phyloP scores from a whole-genome alignment of 2,329 filamentous ascomycete species.

The Cadophora malorum region DNA sequence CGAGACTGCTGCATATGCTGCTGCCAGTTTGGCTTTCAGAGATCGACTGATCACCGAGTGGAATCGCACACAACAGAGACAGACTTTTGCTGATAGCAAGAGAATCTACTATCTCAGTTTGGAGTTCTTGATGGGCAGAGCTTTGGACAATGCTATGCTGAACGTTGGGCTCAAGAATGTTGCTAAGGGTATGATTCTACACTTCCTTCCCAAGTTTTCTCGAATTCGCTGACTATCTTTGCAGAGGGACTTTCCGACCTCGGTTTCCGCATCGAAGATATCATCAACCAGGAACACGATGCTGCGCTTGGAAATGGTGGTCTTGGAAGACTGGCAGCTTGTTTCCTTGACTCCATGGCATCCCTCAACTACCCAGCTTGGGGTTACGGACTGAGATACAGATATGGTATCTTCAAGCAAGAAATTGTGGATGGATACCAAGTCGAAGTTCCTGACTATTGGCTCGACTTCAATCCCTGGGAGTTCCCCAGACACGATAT shows the following conservation, averaged over 20 bases:
- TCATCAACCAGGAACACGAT: slow-evolving; percentile 94
- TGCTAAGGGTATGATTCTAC: slow-evolving; percentile 69
- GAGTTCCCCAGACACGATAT: slow-evolving; percentile 97
- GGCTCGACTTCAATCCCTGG: slow-evolving; percentile 99
- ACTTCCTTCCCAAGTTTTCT: neutral
- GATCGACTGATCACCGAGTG: slow-evolving; percentile 93
- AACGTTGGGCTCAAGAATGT: slow-evolving; percentile 89
- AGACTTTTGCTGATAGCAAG: slow-evolving; percentile 90
- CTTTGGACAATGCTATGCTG: slow-evolving; percentile 97
- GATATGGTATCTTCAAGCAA: slow-evolving; percentile 99
- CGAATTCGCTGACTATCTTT: slow-evolving; percentile 24
- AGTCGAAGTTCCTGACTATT: slow-evolving; percentile 97
- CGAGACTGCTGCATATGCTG: slow-evolving; percentile 89
- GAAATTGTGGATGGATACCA: slow-evolving; percentile 98
- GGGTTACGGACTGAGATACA: slow-evolving; percentile 95
- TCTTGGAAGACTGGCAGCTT: slow-evolving; percentile 91
- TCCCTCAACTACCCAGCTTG: slow-evolving; percentile 95
- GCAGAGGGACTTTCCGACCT: slow-evolving; percentile 84
- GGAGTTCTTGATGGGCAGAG: slow-evolving; percentile 96
- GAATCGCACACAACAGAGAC: slow-evolving; percentile 97
- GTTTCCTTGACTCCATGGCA: slow-evolving; percentile 95
- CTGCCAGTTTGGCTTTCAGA: slow-evolving; percentile 88
- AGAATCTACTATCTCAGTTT: slow-evolving; percentile 96
- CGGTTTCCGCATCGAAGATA: slow-evolving; percentile 95
- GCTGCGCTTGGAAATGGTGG: slow-evolving; percentile 96